These are phyloP conservation scores for Kwoniella sp. DNA, from an alignment of 768 basidiomycete genomes.

Conservation along the genomic window DNA sequence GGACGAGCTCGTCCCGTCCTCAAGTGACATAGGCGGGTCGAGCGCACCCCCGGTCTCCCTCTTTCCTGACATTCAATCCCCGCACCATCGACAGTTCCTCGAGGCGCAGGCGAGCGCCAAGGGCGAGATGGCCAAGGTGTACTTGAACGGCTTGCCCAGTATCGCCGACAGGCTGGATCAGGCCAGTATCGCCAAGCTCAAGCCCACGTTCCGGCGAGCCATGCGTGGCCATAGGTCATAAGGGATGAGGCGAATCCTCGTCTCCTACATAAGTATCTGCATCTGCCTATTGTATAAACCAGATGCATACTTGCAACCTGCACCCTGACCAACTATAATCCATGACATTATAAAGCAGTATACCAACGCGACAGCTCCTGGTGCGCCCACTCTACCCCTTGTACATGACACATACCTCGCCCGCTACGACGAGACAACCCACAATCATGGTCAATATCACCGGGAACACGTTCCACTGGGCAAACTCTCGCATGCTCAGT, in stretches of 20 bases:
- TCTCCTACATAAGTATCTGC: too few species aligned
- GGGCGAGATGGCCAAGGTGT: conserved; percentile 9
- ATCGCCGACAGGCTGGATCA: not conserved
- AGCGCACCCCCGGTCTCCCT: conserved; percentile 6
- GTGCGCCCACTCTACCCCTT: too few species aligned
- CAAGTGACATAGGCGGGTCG: not conserved
- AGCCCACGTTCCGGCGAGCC: too few species aligned
- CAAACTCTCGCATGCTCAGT: conserved; percentile 63
- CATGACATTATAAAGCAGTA: too few species aligned
- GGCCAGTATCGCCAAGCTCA: too few species aligned
- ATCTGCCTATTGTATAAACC: too few species aligned
- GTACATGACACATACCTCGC: conserved; percentile 59
- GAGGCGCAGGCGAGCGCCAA: conserved; percentile 15
- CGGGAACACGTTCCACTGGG: conserved; percentile 66
- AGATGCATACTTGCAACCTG: too few species aligned
- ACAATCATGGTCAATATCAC: conserved; percentile 63
- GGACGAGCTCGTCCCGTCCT: not conserved
- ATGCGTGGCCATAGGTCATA: too few species aligned
- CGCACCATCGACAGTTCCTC: conserved; percentile 8
- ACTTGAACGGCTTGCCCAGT: conserved; percentile 5
- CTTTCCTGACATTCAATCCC: conserved; percentile 11
- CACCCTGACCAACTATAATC: too few species aligned
- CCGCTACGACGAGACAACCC: conserved; percentile 66
- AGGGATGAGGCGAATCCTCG: too few species aligned
- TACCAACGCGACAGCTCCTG: too few species aligned